Evolutionary conservation across 2,329 filamentous ascomycete genomes (phyloP).

Genomic region (Diaporthe australafricana): DNA sequence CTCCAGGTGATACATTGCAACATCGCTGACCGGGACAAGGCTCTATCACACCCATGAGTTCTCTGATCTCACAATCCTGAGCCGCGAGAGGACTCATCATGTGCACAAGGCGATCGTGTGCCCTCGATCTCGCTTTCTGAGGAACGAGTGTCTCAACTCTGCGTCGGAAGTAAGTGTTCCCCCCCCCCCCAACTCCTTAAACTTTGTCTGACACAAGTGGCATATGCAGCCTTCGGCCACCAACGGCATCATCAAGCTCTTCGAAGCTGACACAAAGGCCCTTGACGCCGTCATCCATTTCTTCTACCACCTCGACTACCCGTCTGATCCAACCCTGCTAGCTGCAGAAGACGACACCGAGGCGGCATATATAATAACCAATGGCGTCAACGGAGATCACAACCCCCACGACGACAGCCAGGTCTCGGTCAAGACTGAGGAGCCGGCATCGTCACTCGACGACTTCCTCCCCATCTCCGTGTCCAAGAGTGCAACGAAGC

Average conservation of each 20-base stretch:
- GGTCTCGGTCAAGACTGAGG: neutral
- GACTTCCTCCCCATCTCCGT: neutral
- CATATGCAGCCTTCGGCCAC: slow-evolving; percentile 1
- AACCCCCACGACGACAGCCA: neutral
- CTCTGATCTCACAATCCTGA: slow-evolving; percentile 19
- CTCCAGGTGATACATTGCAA: neutral
- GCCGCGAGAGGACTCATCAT: neutral
- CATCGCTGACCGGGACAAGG: neutral
- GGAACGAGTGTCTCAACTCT: neutral
- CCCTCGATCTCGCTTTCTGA: slow-evolving; percentile 15
- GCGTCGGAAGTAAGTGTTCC: neutral
- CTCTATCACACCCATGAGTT: neutral
- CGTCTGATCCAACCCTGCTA: slow-evolving; percentile 14
- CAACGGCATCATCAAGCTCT: slow-evolving; percentile 20
- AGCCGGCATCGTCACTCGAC: slow-evolving; percentile 1
- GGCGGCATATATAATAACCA: neutral
- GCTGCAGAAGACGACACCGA: neutral
- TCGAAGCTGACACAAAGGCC: slow-evolving; percentile 37
- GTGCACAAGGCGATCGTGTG: slow-evolving; percentile 27
- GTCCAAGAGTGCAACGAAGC: slow-evolving; percentile 1
- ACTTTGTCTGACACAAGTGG: neutral
- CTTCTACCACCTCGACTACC: slow-evolving; percentile 40
- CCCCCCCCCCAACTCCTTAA: neutral
- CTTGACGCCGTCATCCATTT: slow-evolving; percentile 38
- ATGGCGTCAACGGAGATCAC: neutral